Conservation (phyloP, 768 basidiomycete species). For the Sporobolomyces phaffii region DNA sequence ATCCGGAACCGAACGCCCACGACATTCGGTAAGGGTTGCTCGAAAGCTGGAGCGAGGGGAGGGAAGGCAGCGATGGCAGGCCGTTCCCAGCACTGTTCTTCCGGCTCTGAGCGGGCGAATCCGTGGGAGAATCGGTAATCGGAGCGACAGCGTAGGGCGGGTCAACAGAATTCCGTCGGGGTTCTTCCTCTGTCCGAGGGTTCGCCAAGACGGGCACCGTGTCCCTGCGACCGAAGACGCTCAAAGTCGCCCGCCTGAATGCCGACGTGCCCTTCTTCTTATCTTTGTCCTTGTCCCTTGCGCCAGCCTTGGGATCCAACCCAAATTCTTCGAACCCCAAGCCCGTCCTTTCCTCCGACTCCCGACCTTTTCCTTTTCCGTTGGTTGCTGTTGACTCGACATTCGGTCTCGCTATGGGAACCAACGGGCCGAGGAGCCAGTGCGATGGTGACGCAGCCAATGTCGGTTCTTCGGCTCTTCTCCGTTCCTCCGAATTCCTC, state of each 20-base stretch:
- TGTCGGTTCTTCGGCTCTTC: neutral
- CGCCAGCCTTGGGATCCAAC: neutral
- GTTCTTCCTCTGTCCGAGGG: neutral
- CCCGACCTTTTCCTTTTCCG: neutral
- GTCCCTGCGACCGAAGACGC: slow-evolving; percentile 17
- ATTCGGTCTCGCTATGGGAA: neutral
- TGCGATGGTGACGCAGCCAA: neutral
- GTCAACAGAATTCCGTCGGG: neutral
- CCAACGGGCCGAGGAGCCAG: slow-evolving; percentile 13
- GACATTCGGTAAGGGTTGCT: slow-evolving; percentile 34
- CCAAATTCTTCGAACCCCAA: neutral
- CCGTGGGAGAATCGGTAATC: neutral
- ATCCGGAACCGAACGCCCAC: slow-evolving; percentile 23
- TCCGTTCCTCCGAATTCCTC: neutral
- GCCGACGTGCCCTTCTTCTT: slow-evolving; percentile 13
- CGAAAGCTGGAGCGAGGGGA: slow-evolving; percentile 29
- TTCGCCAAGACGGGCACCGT: neutral
- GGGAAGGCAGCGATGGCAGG: slow-evolving; percentile 12
- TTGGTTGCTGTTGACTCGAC: too few relatives aligned
- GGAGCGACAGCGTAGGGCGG: neutral
- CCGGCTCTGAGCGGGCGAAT: neutral
- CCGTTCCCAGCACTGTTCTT: neutral
- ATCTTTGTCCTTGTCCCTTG: slow-evolving; percentile 9
- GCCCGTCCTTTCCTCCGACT: neutral
- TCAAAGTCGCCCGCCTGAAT: slow-evolving; percentile 20